Evolutionary conservation across 305 asterid genomes (phyloP), one percentile per base, ranked within the genome.

Genomic region (Plantago lanceolata): DNA sequence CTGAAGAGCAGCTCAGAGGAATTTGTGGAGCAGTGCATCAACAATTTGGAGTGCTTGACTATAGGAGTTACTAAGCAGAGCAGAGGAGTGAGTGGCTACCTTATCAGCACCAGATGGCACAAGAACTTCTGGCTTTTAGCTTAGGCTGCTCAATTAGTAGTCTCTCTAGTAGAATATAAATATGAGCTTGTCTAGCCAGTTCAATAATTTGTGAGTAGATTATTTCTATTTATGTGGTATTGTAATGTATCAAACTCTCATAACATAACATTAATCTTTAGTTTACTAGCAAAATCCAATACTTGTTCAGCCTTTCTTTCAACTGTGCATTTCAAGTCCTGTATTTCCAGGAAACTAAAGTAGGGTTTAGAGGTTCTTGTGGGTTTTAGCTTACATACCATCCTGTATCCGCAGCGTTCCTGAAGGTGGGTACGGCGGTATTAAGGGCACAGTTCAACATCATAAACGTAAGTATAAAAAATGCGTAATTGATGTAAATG

Each of bases 51-150:
- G 6, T 89, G 97, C 78, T 71, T 89, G 74, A 87, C 94, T 33
- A 89, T 89, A 13, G 97, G 97, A 67, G 94, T 89, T n/a, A 75
- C 69, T 68, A 89, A 87, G 73, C 95, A 85, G 73, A 87, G 90
- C 77, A 72, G 76, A 40, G 85, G 92, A 69, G 79, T 90, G 69
- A 86, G 97, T 40, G 97, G 97, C 0, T 85, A 87, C 73, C 97
- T 89, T 48, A 83, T 89, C 76, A 89, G 89, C 89, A 89, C 94
- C 52, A 80, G 90, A 78, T 87, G 97, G 97, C 97, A 89, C 69
- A 89, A 79, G 72, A 89, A 89, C 64, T 89, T 89, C 87, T 89
- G 97, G 97, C 97, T 89, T 59, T 69, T 89, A 71, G 97, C 95
- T 67, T 89, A 79, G 57, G 43, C 11, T 45, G 61, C 59, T 19